phyloP scores from a whole-genome alignment of 78 protist genomes.

The Planoprotostelium fungivorum region DNA sequence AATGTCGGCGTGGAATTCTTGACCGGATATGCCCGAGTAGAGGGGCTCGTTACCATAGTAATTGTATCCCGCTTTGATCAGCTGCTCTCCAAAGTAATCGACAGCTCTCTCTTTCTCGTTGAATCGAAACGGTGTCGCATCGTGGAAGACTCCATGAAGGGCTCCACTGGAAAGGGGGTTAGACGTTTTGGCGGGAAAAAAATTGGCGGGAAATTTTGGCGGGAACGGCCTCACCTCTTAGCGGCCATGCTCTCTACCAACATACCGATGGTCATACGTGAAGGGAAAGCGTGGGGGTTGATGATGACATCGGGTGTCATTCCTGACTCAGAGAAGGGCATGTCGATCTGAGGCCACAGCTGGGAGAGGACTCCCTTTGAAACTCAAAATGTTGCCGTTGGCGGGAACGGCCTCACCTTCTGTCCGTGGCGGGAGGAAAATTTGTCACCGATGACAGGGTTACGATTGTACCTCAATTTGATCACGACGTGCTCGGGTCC shows the following conservation, averaged over 20 bases:
- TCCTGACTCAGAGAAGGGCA: constrained; percentile 98
- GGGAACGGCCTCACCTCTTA: constrained; percentile 38
- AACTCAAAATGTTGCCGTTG: background rate
- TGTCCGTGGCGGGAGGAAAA: constrained; percentile 97
- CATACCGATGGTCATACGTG: constrained; percentile 99
- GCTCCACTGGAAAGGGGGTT: constrained; percentile 64
- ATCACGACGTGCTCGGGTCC: constrained; percentile 11
- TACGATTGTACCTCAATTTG: constrained; percentile 41
- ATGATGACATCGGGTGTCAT: constrained; percentile 95
- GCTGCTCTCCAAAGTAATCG: constrained; percentile 90
- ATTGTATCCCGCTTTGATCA: constrained; percentile 86
- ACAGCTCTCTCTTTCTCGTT: constrained; percentile 74
- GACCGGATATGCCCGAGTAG: constrained; percentile 89
- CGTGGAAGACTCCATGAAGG: constrained; percentile 83
- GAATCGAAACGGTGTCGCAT: constrained; percentile 90
- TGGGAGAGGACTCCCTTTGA: constrained; percentile 55
- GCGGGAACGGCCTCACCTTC: constrained; percentile 62
- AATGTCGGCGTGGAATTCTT: constrained; percentile 85
- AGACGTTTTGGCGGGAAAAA: background rate
- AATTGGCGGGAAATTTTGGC: constrained; percentile 19
- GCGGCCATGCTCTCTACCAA: constrained; percentile 94
- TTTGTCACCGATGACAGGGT: constrained; percentile 96
- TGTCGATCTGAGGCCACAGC: constrained; percentile 84
- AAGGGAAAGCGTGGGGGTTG: constrained; percentile 99
- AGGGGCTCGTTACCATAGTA: constrained; percentile 89